These are phyloP conservation scores for Petunia axillaris DNA, from an alignment of 257 asterid genomes.

Conservation along the genomic window DNA sequence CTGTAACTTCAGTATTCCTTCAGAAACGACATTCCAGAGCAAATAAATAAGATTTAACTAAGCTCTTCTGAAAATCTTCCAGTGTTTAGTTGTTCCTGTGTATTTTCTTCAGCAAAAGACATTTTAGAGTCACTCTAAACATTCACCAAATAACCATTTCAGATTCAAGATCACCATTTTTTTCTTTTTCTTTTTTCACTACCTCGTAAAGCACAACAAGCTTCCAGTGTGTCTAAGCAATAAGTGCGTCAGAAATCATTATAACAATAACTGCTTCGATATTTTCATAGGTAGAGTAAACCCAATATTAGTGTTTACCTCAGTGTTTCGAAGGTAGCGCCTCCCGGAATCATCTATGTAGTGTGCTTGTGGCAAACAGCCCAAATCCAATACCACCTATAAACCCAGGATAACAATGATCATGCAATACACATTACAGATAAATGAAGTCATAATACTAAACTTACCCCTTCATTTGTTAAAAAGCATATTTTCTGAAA, in stretches of 20 bases:
- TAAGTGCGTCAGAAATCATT: not conserved
- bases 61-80: not conserved
- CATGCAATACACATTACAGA: not conserved
- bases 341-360: constrained; percentile 55
- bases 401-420: constrained; percentile 10
- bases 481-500: not conserved
- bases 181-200: constrained; percentile 11
- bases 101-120: not conserved
- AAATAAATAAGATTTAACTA: not conserved
- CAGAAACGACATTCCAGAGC: not conserved
- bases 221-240: not conserved
- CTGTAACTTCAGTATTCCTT: not conserved
- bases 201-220: constrained; percentile 10
- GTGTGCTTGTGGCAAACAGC: constrained; percentile 73
- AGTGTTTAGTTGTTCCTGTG: not conserved
- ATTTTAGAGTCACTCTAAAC: not conserved
- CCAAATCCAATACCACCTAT: constrained; percentile 77
- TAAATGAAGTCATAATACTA: not conserved
- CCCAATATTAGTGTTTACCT: constrained; percentile 42
- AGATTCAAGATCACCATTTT: not conserved
- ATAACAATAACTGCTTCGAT: not conserved
- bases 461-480: not conserved
- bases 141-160: not conserved
- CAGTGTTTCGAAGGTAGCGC: constrained; percentile 55
- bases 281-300: constrained; percentile 21